A percentile compares a stretch with the other conserved stretches of the same genome.
These are phyloP conservation scores for Acanthamoeba castellanii DNA, from an alignment of 208 protist species.

Conservation along the genomic window DNA sequence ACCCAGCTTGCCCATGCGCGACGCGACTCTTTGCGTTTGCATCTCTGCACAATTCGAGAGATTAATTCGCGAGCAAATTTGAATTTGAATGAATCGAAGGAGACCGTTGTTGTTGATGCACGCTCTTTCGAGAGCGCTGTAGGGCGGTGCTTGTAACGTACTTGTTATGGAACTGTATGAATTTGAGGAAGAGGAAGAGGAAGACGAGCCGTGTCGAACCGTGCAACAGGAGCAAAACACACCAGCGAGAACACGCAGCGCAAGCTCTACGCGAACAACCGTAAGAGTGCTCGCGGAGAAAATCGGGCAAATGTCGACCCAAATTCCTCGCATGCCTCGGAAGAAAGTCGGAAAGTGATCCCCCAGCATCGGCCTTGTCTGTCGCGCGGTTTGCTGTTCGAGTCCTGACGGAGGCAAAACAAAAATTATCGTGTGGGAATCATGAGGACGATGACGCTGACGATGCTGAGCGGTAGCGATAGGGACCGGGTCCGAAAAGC, in stretches of 20 bases:
- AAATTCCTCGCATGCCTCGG: background rate
- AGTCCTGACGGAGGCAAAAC: too few relatives aligned
- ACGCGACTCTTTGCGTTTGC: constrained; percentile 11
- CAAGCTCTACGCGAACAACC: background rate
- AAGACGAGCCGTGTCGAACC: too few relatives aligned
- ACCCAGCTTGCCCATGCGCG: constrained; percentile 74
- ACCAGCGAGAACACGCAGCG: background rate
- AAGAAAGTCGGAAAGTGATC: background rate
- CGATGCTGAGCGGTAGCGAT: background rate
- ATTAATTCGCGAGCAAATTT: background rate
- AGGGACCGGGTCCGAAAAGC: background rate
- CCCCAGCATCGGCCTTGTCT: background rate
- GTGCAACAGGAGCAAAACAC: background rate
- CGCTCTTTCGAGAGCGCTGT: too few relatives aligned
- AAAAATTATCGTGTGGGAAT: too few relatives aligned
- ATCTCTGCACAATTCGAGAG: background rate
- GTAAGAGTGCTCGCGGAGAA: background rate
- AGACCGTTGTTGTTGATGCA: too few relatives aligned
- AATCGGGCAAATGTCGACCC: background rate
- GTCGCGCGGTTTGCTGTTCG: too few relatives aligned
- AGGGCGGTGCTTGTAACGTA: too few relatives aligned
- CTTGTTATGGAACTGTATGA: too few relatives aligned
- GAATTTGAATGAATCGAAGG: background rate
- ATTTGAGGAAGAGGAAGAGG: too few relatives aligned
- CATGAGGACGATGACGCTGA: background rate